These are phyloP conservation scores for Malus domestica DNA, from an alignment of 306 rosid species.

Conservation along the genomic window ASM211411v1 NC_041799.1:16583501-16584000, in stretches of 20 bases:
- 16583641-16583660: slow-evolving; percentile 59
- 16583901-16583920: background rate
- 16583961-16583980: background rate
- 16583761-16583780: slow-evolving; percentile 53
- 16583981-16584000: slow-evolving; percentile 9
- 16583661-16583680: slow-evolving; percentile 67
- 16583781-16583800: slow-evolving; percentile 55
- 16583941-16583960: background rate
- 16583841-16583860: background rate
- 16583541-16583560: slow-evolving; percentile 20
- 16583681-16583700: slow-evolving; percentile 72
- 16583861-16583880: background rate
- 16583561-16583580: slow-evolving; percentile 51
- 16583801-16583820: background rate
- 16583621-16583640: slow-evolving; percentile 70
- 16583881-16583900: background rate
- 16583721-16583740: slow-evolving; percentile 67
- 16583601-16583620: slow-evolving; percentile 93
- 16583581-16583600: slow-evolving; percentile 84
- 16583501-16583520: slow-evolving; percentile 80
- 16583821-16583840: background rate
- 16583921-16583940: background rate
- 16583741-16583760: slow-evolving; percentile 73
- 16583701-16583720: slow-evolving; percentile 67
- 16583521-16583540: slow-evolving; percentile 76